Base-by-base conservation (phyloP, 1,139 yeast genomes). In the Lodderomyces elongisporus region DNA sequence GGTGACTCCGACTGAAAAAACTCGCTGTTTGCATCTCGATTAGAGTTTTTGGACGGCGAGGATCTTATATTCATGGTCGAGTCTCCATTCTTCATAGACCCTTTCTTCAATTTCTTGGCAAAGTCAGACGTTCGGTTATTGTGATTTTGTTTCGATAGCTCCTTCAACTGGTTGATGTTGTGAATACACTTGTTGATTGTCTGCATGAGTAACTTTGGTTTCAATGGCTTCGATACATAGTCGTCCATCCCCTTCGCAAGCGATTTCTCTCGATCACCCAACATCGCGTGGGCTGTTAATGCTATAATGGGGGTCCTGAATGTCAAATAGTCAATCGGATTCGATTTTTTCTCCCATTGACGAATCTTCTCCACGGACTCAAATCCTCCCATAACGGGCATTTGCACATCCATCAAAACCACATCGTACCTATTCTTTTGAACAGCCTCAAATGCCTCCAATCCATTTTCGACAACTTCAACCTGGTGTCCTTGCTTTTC, bases 301-400 rank as follows among this genome's bases (percentile, higher is more conserved):
- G 95, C 95, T 48, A 85, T 85, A 45, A 85, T 85, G 16, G 95
- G 95, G 1, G 93, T 80, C 40, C 94, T 69, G 49, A 71, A 71
- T 32, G 73, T 63, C 35, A 74, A 63, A 2, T 76, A 67, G 41
- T 85, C 85, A 24, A 80, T 79, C n/a, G 85, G 85, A 41, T 80
- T 78, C 33, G 79, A 70, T 56, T 81, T 85, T 62, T 73, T 77
- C 58, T 85, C 95, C 93, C 93, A 85, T 54, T 82, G 89, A 47
- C 95, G 66, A 36, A 85, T 85, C 54, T 78, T 75, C 37, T 82
- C 85, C 1, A 95, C 85, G 3, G 95, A 94, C 52, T 85, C 95
- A 54, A 85, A 85, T 0, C 95, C 95, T 29, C 95, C 94, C 93
- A 85, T 85, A 6, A 85, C 87, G 5, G 95, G 95, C 95, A 85